phyloP scores from a whole-genome alignment of 352 stramenopile genomes.

The Phytophthora lateralis region DNA sequence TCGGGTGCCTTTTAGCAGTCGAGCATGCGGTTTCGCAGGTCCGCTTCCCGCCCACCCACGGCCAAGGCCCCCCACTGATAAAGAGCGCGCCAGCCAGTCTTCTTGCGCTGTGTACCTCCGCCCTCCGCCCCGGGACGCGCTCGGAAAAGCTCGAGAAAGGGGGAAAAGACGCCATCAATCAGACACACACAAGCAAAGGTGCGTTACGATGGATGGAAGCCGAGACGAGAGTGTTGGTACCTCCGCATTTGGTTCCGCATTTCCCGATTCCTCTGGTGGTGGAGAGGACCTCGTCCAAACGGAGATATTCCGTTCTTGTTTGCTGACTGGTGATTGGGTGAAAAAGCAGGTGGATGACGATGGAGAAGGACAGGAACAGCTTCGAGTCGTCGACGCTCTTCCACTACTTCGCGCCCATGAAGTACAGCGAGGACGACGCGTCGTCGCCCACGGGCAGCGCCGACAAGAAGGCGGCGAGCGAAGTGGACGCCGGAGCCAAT shows the following conservation, averaged over 20 bases:
- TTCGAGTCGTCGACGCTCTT: constrained; percentile 61
- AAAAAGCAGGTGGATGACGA: constrained; percentile 25
- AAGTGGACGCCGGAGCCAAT: constrained; percentile 27
- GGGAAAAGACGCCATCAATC: constrained; percentile 27
- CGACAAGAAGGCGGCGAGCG: constrained; percentile 5
- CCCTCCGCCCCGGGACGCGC: neutral
- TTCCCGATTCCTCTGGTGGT: no score
- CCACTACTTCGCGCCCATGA: constrained; percentile 58
- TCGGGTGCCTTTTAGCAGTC: constrained; percentile 24
- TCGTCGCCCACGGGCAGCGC: constrained; percentile 21
- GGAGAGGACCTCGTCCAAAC: neutral
- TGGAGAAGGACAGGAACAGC: constrained; percentile 28
- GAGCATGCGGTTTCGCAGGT: constrained; percentile 17
- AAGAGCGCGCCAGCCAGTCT: constrained; percentile 18
- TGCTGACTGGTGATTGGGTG: no score
- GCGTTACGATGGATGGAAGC: constrained; percentile 23
- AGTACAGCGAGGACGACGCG: constrained; percentile 43
- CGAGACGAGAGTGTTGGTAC: neutral
- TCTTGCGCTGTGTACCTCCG: neutral
- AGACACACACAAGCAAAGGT: constrained; percentile 1
- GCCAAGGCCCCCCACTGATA: constrained; percentile 13
- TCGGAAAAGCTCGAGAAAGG: constrained; percentile 21
- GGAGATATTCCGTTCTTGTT: no score
- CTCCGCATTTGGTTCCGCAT: no score
- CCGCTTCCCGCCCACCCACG: constrained; percentile 29